These are phyloP conservation scores for Daedaleopsis sinensis DNA, from an alignment of 768 basidiomycete genomes.

Conservation along the genomic window DNA sequence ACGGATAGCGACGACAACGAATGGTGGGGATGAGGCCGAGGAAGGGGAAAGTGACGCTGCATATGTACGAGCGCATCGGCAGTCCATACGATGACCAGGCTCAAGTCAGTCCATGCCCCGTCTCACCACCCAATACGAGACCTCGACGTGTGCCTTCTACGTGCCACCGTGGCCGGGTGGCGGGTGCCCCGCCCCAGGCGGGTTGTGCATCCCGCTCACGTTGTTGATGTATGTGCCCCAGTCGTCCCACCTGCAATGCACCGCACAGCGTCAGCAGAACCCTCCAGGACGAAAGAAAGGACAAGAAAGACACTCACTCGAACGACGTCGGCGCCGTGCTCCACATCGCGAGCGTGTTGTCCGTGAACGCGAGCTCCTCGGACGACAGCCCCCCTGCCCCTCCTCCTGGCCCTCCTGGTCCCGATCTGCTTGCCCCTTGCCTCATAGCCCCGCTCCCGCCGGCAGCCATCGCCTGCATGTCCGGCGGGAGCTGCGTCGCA, in stretches of 20 bases:
- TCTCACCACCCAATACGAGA: not conserved
- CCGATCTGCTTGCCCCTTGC: not conserved
- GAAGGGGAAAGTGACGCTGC: not conserved
- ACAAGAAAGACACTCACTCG: slow-evolving; percentile 48
- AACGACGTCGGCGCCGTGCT: slow-evolving; percentile 60
- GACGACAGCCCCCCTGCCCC: slow-evolving; percentile 2
- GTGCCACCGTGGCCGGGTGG: not conserved
- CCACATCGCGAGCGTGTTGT: slow-evolving; percentile 63
- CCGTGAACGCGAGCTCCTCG: slow-evolving; percentile 28
- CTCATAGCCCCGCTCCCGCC: not conserved
- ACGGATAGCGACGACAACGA: not conserved
- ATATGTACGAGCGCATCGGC: not conserved
- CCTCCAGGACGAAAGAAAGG: not conserved
- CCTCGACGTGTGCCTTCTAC: not conserved
- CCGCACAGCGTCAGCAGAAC: not conserved
- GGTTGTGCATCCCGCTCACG: slow-evolving; percentile 23
- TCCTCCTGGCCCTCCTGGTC: not conserved
- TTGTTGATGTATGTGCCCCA: slow-evolving; percentile 31
- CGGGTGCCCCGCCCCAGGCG: slow-evolving; percentile 3
- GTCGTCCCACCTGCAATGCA: slow-evolving; percentile 26
- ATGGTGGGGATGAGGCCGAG: not conserved
- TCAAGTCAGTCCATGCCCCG: not conserved
- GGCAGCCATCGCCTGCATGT: slow-evolving; percentile 8
- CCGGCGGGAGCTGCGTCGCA: not conserved
- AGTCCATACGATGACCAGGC: not conserved